A percentile compares a stretch with the other conserved stretches of the same genome.
phyloP scores from a whole-genome alignment of 352 stramenopile genomes.

The Phytophthora parvispora region DNA sequence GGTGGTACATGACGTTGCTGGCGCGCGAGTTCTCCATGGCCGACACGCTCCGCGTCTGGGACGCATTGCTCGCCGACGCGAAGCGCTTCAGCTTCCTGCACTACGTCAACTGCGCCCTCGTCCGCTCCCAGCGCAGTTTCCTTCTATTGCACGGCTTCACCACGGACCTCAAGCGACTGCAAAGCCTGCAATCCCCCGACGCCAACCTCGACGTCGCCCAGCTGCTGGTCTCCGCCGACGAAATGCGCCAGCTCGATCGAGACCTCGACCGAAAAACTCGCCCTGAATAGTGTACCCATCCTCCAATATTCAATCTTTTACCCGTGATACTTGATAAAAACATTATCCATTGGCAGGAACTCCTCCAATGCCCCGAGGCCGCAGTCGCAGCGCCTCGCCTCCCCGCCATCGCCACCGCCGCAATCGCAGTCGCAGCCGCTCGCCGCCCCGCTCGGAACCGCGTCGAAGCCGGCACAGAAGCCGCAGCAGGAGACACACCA shows the following conservation, averaged over 20 bases:
- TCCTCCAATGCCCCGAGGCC: slow-evolving; percentile 6
- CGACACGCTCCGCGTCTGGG: slow-evolving; percentile 68
- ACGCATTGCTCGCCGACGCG: slow-evolving; percentile 63
- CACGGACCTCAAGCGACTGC: slow-evolving; percentile 49
- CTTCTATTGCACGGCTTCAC: slow-evolving; percentile 58
- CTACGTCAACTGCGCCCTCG: slow-evolving; percentile 67
- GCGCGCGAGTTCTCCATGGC: slow-evolving; percentile 70
- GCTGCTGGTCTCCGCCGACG: slow-evolving; percentile 47
- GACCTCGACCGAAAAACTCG: slow-evolving; percentile 17
- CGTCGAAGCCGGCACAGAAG: slow-evolving; percentile 5
- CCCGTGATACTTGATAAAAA: not conserved
- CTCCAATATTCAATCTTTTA: not conserved
- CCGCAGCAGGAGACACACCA: slow-evolving; percentile 10
- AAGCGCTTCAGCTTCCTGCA: slow-evolving; percentile 80
- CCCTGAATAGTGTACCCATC: not conserved
- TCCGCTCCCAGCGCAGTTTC: slow-evolving; percentile 54
- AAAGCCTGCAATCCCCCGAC: slow-evolving; percentile 41
- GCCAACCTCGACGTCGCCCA: slow-evolving; percentile 30
- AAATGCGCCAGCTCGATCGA: slow-evolving; percentile 65
- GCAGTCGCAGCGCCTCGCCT: slow-evolving; percentile 25
- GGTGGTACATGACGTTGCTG: slow-evolving; percentile 81
- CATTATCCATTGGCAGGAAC: slow-evolving; percentile 12
- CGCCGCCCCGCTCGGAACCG: slow-evolving; percentile 9
- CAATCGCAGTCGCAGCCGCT: not conserved
- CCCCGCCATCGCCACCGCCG: slow-evolving; percentile 11